phyloP scores from a whole-genome alignment of 768 basidiomycete genomes.

The Antrodiella citrinella region DNA sequence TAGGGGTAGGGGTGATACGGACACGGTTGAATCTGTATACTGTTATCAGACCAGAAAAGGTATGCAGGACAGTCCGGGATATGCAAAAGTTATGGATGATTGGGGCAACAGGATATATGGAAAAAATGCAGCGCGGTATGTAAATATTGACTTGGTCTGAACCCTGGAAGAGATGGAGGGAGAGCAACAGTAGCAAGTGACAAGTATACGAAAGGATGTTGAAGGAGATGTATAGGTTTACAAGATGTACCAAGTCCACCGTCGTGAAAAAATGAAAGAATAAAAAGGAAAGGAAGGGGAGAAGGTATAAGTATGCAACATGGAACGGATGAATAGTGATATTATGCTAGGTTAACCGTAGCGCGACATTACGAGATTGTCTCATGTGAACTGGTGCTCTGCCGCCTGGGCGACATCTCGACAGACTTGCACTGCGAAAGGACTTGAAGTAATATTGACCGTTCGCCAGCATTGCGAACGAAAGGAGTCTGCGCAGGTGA shows the following conservation, averaged over 20 bases:
- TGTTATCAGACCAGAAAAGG: no score
- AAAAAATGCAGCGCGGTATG: not conserved
- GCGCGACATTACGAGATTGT: constrained; percentile 17
- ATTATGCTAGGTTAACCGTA: not conserved
- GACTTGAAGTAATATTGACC: constrained; percentile 57
- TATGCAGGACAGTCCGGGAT: no score
- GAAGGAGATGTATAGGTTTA: not conserved
- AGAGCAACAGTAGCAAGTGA: not conserved
- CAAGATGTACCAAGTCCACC: not conserved
- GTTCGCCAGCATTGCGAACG: constrained; percentile 61
- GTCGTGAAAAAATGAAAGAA: not conserved
- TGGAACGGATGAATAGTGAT: constrained; percentile 11
- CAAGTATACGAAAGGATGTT: not conserved
- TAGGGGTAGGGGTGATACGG: no score
- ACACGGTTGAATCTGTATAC: no score
- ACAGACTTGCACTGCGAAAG: constrained; percentile 61
- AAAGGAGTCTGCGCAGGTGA: constrained; percentile 43
- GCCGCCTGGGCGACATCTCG: constrained; percentile 29
- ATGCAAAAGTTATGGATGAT: no score
- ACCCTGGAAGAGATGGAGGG: not conserved
- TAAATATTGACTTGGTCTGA: not conserved
- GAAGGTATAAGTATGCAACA: constrained; percentile 12
- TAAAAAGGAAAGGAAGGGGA: not conserved
- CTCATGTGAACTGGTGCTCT: constrained; percentile 19
- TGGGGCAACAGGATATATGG: not conserved